These are phyloP conservation scores for Arxiozyma bovina DNA, from an alignment of 1,139 yeast species.

Conservation along the genomic window DNA sequence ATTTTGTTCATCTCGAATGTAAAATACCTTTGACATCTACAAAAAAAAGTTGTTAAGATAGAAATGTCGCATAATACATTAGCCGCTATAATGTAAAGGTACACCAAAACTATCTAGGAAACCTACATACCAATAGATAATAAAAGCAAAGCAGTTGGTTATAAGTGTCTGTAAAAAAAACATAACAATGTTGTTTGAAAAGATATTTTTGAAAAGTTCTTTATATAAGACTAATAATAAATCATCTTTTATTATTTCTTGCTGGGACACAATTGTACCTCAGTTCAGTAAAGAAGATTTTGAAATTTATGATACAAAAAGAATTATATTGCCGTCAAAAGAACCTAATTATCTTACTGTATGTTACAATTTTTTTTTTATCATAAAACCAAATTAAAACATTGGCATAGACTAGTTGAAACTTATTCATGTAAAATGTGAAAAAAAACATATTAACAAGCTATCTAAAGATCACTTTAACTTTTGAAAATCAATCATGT, in stretches of 20 bases:
- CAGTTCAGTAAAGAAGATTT: neutral
- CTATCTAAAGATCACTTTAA: neutral
- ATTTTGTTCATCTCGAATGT: too few species aligned
- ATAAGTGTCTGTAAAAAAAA: too few species aligned
- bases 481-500: neutral
- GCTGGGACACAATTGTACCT: neutral
- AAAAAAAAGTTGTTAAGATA: too few species aligned
- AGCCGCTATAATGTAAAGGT: too few species aligned
- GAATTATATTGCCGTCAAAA: constrained; percentile 1
- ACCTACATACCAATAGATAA: too few species aligned
- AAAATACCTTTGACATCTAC: too few species aligned
- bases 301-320: neutral
- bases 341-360: constrained; percentile 1
- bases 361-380: neutral
- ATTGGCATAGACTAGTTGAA: neutral
- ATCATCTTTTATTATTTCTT: neutral
- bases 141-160: too few species aligned
- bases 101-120: too few species aligned
- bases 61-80: too few species aligned
- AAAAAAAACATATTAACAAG: neutral
- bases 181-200: neutral
- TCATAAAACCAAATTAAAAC: neutral
- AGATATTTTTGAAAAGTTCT: neutral
- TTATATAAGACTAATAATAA: neutral
- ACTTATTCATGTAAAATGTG: too few species aligned